A percentile compares a stretch with the other conserved stretches of the same genome.
Evolutionary conservation across 106 monocot genomes (phyloP).

Genomic region (Amphibolis antarctica): DNA sequence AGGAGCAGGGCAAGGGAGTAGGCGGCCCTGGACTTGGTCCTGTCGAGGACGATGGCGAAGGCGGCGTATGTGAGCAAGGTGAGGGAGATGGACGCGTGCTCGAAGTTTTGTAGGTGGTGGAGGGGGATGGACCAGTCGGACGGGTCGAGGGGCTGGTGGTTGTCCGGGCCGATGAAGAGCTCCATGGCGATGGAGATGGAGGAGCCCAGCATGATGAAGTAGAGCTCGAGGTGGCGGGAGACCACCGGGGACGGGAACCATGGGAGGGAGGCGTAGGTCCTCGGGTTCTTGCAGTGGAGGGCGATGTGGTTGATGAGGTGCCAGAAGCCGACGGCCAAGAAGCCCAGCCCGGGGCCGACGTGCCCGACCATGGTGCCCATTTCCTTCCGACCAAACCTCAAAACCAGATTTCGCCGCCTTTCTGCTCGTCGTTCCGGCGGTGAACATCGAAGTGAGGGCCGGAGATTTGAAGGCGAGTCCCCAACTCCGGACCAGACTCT

Average conservation of each 20-base stretch:
- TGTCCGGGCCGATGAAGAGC: slow-evolving; percentile 62
- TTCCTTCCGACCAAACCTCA: too few relatives aligned
- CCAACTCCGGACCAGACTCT: too few relatives aligned
- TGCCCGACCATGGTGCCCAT: slow-evolving; percentile 76
- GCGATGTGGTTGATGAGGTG: slow-evolving; percentile 60
- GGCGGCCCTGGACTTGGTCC: neutral
- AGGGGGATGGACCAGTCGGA: slow-evolving; percentile 66
- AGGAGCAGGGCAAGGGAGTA: slow-evolving; percentile 33
- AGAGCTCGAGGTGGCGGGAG: slow-evolving; percentile 37
- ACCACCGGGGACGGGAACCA: slow-evolving; percentile 40
- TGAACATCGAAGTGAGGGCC: too few relatives aligned
- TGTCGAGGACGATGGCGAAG: slow-evolving; percentile 38
- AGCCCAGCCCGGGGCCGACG: slow-evolving; percentile 67
- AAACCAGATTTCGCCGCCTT: too few relatives aligned
- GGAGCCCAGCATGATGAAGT: slow-evolving; percentile 38
- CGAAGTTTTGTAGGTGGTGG: slow-evolving; percentile 89
- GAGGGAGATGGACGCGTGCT: slow-evolving; percentile 61
- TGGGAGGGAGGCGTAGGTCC: slow-evolving; percentile 34
- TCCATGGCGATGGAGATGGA: slow-evolving; percentile 67
- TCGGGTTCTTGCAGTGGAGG: slow-evolving; percentile 34
- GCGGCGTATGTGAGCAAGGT: slow-evolving; percentile 51
- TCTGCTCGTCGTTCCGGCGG: too few relatives aligned
- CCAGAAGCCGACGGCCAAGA: slow-evolving; percentile 69
- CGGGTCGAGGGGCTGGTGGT: slow-evolving; percentile 60
- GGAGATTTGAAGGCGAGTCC: too few relatives aligned